Percentiles rank a stretch among this genome's conserved stretches.
Evolutionary conservation across 306 rosid species (phyloP).

Genomic region (Luffa aegyptiaca): DNA sequence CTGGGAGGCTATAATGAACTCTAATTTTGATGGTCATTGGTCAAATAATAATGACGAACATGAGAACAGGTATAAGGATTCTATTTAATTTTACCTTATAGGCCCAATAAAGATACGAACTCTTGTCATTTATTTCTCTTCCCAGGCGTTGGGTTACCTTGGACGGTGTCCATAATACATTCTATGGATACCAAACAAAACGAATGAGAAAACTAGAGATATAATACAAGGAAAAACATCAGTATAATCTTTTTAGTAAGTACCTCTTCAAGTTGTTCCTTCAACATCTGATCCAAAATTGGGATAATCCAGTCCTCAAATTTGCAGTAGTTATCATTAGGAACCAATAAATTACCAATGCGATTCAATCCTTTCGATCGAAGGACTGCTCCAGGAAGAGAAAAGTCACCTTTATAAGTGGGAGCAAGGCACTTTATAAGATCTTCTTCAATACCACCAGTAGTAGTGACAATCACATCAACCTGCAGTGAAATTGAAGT

Average conservation of each 20-base stretch:
- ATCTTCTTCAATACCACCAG: slow-evolving; percentile 95
- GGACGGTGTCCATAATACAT: slow-evolving; percentile 78
- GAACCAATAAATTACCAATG: slow-evolving; percentile 87
- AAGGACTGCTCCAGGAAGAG: slow-evolving; percentile 57
- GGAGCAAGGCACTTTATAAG: slow-evolving; percentile 91
- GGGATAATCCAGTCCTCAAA: slow-evolving; percentile 98
- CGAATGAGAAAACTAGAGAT: neutral
- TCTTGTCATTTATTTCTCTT: slow-evolving; percentile 65
- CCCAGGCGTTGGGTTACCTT: slow-evolving; percentile 79
- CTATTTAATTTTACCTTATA: slow-evolving; percentile 44
- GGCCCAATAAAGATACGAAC: slow-evolving; percentile 93
- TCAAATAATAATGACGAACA: neutral
- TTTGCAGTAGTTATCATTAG: slow-evolving; percentile 82
- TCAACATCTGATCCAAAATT: slow-evolving; percentile 81
- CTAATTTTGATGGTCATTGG: neutral
- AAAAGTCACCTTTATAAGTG: slow-evolving; percentile 71
- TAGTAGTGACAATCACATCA: slow-evolving; percentile 80
- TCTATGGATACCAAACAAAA: slow-evolving; percentile 26
- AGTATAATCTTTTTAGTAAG: slow-evolving; percentile 2
- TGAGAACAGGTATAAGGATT: neutral
- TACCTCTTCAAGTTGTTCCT: slow-evolving; percentile 67
- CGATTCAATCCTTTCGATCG: slow-evolving; percentile 89
- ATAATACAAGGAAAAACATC: neutral
- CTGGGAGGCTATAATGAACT: neutral
- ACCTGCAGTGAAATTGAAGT: slow-evolving; percentile 29